phyloP scores from a whole-genome alignment of 2,329 filamentous ascomycete genomes.

The Leptographium lundbergii region DNA sequence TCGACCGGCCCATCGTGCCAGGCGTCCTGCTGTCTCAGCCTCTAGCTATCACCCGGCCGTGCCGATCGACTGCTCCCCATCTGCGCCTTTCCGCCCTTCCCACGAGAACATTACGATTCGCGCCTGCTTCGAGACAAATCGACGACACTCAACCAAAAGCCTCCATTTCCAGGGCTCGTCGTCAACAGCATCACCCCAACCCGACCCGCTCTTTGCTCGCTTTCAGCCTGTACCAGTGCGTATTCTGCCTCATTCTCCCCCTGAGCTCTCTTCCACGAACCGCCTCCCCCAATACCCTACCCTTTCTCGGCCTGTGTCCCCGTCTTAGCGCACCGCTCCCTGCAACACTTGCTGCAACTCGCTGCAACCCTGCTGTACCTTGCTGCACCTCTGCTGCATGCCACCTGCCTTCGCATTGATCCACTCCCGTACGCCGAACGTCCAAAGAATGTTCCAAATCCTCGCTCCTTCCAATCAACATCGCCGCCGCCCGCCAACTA shows the following conservation, averaged over 20 bases:
- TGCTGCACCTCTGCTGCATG: neutral
- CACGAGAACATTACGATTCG: neutral
- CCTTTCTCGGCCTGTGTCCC: neutral
- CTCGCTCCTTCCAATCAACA: neutral
- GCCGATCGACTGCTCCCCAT: neutral
- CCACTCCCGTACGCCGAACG: neutral
- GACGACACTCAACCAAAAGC: neutral
- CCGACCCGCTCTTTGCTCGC: neutral
- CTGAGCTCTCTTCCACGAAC: neutral
- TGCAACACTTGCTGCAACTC: too few species aligned
- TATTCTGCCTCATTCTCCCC: neutral
- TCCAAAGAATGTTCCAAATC: neutral
- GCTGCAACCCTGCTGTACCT: neutral
- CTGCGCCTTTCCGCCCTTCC: neutral
- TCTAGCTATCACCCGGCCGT: neutral
- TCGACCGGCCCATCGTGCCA: neutral
- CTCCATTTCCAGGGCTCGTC: neutral
- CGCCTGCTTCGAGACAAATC: neutral
- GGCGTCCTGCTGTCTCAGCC: neutral
- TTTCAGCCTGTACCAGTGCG: neutral
- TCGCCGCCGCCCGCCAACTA: neutral
- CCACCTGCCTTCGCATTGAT: neutral
- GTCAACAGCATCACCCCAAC: too few species aligned
- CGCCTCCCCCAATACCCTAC: neutral
- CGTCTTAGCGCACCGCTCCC: neutral